These are phyloP conservation scores for Collybia nuda DNA, from an alignment of 768 basidiomycete species.

Conservation along the genomic window DNA sequence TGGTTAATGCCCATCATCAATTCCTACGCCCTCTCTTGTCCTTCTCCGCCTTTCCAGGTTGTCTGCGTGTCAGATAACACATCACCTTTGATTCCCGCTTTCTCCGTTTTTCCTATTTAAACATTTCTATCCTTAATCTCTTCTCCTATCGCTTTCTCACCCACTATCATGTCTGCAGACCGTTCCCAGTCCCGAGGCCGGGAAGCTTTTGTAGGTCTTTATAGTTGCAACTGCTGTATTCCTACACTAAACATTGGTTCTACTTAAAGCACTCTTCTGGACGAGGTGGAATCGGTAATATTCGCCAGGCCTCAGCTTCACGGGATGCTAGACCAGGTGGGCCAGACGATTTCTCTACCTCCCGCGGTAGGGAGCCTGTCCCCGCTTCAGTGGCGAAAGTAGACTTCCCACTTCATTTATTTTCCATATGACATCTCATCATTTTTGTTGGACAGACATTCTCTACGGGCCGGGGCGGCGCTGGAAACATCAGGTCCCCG, in stretches of 20 bases:
- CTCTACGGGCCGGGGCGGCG: constrained; percentile 77
- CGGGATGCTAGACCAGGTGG: constrained; percentile 41
- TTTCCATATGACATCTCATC: constrained; percentile 3
- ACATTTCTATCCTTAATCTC: neutral
- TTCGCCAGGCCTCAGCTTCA: constrained; percentile 47
- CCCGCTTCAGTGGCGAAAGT: constrained; percentile 36
- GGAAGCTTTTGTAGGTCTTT: constrained; percentile 50
- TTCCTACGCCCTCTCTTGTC: constrained; percentile 1
- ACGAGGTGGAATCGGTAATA: constrained; percentile 70
- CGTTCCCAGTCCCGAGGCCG: constrained; percentile 62
- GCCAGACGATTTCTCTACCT: constrained; percentile 54
- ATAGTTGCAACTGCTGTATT: neutral
- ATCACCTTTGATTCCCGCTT: neutral
- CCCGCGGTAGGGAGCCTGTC: constrained; percentile 62
- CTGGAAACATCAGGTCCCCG: constrained; percentile 82
- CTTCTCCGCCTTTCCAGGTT: neutral
- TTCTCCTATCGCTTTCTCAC: neutral
- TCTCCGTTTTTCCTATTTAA: neutral
- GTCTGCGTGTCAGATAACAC: neutral
- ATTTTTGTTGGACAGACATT: constrained; percentile 29
- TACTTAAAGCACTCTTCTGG: constrained; percentile 52
- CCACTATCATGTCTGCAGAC: constrained; percentile 27
- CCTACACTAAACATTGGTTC: constrained; percentile 1
- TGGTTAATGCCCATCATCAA: too few species aligned
- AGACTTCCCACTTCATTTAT: constrained; percentile 10